Evolutionary conservation across 352 stramenopile species (phyloP).

Genomic region (Globisporangium uncinulatum): DNA sequence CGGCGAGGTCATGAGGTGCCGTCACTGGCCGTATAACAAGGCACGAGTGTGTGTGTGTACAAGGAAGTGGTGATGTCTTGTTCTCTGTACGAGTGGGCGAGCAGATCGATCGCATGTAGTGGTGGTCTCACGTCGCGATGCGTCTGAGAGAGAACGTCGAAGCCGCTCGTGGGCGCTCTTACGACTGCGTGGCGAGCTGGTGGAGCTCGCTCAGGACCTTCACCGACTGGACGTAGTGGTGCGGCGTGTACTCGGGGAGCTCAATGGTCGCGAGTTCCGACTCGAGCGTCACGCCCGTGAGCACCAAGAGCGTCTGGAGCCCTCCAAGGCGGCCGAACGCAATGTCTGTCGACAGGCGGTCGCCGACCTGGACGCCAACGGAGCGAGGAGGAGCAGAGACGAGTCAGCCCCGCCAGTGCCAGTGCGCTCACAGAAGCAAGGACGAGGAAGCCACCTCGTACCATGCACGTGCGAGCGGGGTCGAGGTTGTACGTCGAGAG

Average conservation of each 20-base stretch:
- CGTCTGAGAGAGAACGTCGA: neutral
- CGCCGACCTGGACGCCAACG: slow-evolving; percentile 46
- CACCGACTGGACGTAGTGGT: slow-evolving; percentile 68
- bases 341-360: slow-evolving; percentile 80
- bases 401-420: too few relatives aligned
- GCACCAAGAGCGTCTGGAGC: slow-evolving; percentile 67
- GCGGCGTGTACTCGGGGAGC: slow-evolving; percentile 44
- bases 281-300: slow-evolving; percentile 64
- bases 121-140: neutral
- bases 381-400: neutral
- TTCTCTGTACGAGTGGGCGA: too few relatives aligned
- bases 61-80: too few relatives aligned
- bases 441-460: slow-evolving; percentile 9
- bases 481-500: slow-evolving; percentile 65
- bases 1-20: slow-evolving; percentile 5
- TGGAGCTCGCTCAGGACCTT: slow-evolving; percentile 69
- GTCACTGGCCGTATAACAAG: neutral
- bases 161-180: neutral
- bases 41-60: too few relatives aligned
- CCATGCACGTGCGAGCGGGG: slow-evolving; percentile 76
- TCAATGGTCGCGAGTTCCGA: slow-evolving; percentile 48
- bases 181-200: slow-evolving; percentile 17
- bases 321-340: slow-evolving; percentile 72
- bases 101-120: too few relatives aligned
- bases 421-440: neutral